These are phyloP conservation scores for Phytophthora uliginosa DNA, from an alignment of 352 stramenopile genomes.

Conservation along the genomic window DNA sequence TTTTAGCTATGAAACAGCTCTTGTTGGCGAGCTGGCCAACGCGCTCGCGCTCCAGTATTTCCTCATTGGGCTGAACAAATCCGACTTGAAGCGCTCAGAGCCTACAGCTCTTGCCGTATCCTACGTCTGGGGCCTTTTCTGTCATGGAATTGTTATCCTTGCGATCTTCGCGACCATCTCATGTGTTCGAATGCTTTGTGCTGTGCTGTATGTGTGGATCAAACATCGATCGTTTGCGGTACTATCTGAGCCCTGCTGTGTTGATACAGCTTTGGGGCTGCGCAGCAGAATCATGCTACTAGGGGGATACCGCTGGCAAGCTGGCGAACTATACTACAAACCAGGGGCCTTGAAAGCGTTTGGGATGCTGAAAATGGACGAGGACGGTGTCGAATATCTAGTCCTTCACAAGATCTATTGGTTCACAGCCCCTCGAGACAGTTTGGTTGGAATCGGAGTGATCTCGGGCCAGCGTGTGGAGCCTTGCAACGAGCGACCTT, in stretches of 20 bases:
- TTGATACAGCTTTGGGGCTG: constrained; percentile 13
- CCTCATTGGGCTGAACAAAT: constrained; percentile 5
- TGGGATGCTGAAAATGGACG: constrained; percentile 9
- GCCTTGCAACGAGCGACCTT: background rate
- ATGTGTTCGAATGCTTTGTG: constrained; percentile 4
- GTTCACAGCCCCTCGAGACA: constrained; percentile 13
- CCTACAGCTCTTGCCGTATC: constrained; percentile 11
- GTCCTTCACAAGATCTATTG: constrained; percentile 9
- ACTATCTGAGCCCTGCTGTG: constrained; percentile 13
- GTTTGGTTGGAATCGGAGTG: constrained; percentile 4
- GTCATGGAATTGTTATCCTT: constrained; percentile 12
- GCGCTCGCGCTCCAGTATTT: constrained; percentile 4
- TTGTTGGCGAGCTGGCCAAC: constrained; percentile 5
- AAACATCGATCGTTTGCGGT: constrained; percentile 12
- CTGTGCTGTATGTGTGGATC: constrained; percentile 6
- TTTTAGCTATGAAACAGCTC: constrained; percentile 15
- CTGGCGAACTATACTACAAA: constrained; percentile 16
- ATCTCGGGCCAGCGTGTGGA: constrained; percentile 3
- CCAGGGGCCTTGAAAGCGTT: constrained; percentile 7
- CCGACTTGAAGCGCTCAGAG: constrained; percentile 5
- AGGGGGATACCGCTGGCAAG: constrained; percentile 2
- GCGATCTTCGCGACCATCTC: constrained; percentile 12
- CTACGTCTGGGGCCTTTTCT: constrained; percentile 18
- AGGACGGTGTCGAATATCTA: constrained; percentile 11
- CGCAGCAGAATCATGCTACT: constrained; percentile 14